Conservation (phyloP, 495 filamentous ascomycete species). For the Aspergillus saccharolyticus region DNA sequence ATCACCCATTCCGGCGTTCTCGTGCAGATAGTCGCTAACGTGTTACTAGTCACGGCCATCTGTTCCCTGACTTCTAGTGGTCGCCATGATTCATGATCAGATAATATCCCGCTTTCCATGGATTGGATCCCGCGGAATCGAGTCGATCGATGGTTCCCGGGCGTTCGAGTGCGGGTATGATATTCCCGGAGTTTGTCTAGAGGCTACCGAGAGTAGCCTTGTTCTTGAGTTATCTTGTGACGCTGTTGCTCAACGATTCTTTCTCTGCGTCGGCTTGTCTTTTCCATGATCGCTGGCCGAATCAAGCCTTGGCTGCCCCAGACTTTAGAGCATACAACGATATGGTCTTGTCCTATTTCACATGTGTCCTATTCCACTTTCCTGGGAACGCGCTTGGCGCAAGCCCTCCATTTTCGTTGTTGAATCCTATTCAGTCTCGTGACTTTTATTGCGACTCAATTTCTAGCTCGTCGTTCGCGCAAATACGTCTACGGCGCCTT, state of each 20-base stretch:
- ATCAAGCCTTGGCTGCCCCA: conserved; percentile 8
- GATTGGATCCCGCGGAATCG: conserved; percentile 7
- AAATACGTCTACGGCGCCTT: background rate
- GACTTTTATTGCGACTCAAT: background rate
- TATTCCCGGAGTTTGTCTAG: background rate
- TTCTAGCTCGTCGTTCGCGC: background rate
- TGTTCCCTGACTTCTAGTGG: conserved; percentile 68
- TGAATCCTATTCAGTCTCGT: background rate
- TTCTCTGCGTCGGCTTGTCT: conserved; percentile 8
- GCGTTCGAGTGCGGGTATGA: background rate
- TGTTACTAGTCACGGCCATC: conserved; percentile 55
- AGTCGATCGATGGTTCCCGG: background rate
- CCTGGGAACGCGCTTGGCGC: background rate
- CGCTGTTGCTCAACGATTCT: conserved; percentile 2
- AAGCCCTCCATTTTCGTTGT: background rate
- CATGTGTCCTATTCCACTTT: background rate
- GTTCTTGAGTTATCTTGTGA: background rate
- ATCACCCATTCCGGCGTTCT: conserved; percentile 1
- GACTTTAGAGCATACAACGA: conserved; percentile 7
- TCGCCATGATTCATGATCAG: conserved; percentile 37
- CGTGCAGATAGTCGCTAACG: conserved; percentile 3
- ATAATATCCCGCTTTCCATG: conserved; percentile 28
- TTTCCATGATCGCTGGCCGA: conserved; percentile 22
- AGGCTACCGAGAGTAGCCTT: background rate
- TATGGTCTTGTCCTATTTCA: conserved; percentile 2